Percentiles rank a stretch among this genome's conserved stretches.
Evolutionary conservation across 2,329 filamentous ascomycete species (phyloP).

Genomic region (Exophiala phaeomuriformis): DNA sequence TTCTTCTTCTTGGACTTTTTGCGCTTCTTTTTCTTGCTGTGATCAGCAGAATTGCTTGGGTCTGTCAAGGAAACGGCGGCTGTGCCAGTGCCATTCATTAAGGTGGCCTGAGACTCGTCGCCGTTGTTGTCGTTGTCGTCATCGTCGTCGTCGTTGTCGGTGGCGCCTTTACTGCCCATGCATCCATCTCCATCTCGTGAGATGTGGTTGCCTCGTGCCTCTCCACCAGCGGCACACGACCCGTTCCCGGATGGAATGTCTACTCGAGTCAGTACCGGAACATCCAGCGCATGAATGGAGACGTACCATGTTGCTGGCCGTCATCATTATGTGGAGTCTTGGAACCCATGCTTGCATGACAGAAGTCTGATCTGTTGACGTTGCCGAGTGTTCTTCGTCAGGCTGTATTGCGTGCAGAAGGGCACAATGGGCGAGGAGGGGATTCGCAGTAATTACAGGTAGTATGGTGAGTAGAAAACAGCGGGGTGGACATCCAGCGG

Average conservation of each 20-base stretch:
- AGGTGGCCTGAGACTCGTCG: slow-evolving; percentile 19
- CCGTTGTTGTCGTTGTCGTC: slow-evolving; percentile 28
- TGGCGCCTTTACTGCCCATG: slow-evolving; percentile 30
- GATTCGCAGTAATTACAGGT: too few species aligned
- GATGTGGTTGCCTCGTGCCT: slow-evolving; percentile 38
- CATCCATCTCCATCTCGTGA: slow-evolving; percentile 40
- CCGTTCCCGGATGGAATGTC: not conserved
- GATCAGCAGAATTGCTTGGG: not conserved
- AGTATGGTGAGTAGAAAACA: too few species aligned
- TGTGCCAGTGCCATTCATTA: slow-evolving; percentile 14
- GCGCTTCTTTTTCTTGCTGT: slow-evolving; percentile 28
- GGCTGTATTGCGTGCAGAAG: too few species aligned
- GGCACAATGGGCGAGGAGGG: too few species aligned
- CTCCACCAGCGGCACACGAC: slow-evolving; percentile 30
- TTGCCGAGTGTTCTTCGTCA: too few species aligned
- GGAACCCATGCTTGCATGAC: too few species aligned
- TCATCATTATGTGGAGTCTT: too few species aligned
- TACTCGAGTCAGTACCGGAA: slow-evolving; percentile 3
- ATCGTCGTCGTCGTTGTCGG: slow-evolving; percentile 29
- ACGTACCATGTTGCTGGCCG: too few species aligned
- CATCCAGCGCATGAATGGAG: too few species aligned
- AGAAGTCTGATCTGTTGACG: too few species aligned
- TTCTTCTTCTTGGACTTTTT: slow-evolving; percentile 45
- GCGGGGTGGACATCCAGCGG: too few species aligned
- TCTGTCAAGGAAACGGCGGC: slow-evolving; percentile 1